A percentile compares a stretch with the other conserved stretches of the same genome.
phyloP scores from a whole-genome alignment of 148 eudicot genomes.

The Rhododendron ovatum region DNA sequence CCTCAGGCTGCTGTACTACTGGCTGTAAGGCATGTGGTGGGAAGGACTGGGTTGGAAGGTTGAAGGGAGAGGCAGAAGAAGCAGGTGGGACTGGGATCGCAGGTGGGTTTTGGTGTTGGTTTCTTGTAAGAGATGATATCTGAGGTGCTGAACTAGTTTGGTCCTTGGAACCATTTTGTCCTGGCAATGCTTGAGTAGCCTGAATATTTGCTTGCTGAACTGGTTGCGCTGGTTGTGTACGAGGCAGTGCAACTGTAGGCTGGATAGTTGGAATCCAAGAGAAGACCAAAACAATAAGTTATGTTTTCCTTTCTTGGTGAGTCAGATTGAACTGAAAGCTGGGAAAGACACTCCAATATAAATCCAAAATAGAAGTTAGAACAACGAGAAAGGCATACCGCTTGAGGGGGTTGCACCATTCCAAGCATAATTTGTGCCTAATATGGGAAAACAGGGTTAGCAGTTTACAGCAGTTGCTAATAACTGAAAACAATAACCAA shows the following conservation, averaged over 20 bases:
- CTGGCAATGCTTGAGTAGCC: constrained; percentile 37
- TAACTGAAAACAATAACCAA: neutral
- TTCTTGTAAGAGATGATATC: constrained; percentile 36
- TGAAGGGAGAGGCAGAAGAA: constrained; percentile 36
- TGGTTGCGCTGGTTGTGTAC: constrained; percentile 39
- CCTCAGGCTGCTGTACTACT: constrained; percentile 37
- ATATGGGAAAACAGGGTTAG: constrained; percentile 1
- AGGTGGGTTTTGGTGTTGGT: constrained; percentile 51
- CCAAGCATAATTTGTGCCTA: constrained; percentile 99
- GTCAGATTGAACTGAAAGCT: neutral
- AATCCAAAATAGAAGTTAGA: neutral
- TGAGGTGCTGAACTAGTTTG: constrained; percentile 38
- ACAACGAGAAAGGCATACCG: constrained; percentile 33
- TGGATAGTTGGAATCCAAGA: constrained; percentile 47
- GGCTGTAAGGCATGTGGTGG: constrained; percentile 42
- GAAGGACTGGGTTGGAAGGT: constrained; percentile 44
- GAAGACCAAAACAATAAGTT: neutral
- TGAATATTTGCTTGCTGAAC: constrained; percentile 46
- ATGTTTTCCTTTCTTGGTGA: neutral
- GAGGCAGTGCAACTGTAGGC: constrained; percentile 39
- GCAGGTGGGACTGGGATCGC: constrained; percentile 32
- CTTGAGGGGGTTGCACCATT: constrained; percentile 79
- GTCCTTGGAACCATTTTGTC: constrained; percentile 48
- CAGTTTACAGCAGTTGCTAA: neutral
- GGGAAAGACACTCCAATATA: neutral